phyloP scores from a whole-genome alignment of 257 asterid genomes.

The Petrea volubilis region DNA sequence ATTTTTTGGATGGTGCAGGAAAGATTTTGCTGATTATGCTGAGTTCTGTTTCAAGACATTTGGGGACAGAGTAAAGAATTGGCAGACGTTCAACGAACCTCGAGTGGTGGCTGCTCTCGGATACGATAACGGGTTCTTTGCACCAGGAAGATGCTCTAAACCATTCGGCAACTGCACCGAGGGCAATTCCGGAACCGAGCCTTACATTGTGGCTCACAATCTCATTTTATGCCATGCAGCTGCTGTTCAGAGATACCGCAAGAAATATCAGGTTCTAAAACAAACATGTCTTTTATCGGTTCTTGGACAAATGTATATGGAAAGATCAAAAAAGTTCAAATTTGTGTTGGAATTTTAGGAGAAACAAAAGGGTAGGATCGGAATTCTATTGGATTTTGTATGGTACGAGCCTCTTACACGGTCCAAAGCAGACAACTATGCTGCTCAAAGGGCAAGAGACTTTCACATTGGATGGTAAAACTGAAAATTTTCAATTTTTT shows the following conservation, averaged over 20 bases:
- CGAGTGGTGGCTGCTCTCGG: slow-evolving; percentile 87
- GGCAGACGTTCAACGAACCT: slow-evolving; percentile 96
- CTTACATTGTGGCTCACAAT: slow-evolving; percentile 86
- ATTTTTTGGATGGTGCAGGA: slow-evolving; percentile 44
- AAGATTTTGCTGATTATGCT: slow-evolving; percentile 89
- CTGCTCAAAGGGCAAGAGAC: slow-evolving; percentile 93
- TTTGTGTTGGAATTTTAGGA: slow-evolving; percentile 40
- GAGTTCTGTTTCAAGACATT: slow-evolving; percentile 89
- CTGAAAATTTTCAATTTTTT: neutral
- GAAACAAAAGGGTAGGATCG: slow-evolving; percentile 77
- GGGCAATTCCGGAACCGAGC: slow-evolving; percentile 91
- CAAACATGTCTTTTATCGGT: neutral
- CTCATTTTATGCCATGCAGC: slow-evolving; percentile 70
- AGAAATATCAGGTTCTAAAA: slow-evolving; percentile 59
- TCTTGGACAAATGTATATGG: too few species aligned
- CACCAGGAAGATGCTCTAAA: slow-evolving; percentile 92
- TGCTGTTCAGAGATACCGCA: slow-evolving; percentile 72
- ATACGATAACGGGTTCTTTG: slow-evolving; percentile 77
- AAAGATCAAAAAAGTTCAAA: too few species aligned
- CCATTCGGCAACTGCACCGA: slow-evolving; percentile 72
- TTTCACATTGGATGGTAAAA: slow-evolving; percentile 90
- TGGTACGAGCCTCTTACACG: slow-evolving; percentile 88
- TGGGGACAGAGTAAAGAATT: slow-evolving; percentile 88
- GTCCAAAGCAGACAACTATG: slow-evolving; percentile 60
- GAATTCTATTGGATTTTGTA: slow-evolving; percentile 77